These are phyloP conservation scores for Aspergillus sp. DNA, from an alignment of 2,329 filamentous ascomycete genomes.

Conservation along the genomic window DNA sequence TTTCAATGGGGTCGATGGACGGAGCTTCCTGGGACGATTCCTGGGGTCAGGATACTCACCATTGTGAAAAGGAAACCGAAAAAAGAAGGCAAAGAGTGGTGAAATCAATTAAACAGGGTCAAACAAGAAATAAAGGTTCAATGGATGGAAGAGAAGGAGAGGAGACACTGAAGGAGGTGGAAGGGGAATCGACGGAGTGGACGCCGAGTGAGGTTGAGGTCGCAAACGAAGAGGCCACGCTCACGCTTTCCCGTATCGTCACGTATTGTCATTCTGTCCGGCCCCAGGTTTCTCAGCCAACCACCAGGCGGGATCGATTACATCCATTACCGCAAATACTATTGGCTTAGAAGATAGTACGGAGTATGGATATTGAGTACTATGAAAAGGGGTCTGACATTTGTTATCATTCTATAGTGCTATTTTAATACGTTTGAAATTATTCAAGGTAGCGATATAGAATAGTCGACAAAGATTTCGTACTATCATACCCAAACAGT, in stretches of 20 bases:
- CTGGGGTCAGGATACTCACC: slow-evolving; percentile 15
- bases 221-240: slow-evolving; percentile 27
- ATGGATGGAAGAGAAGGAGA: slow-evolving; percentile 10
- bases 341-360: too few relatives aligned
- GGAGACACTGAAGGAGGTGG: slow-evolving; percentile 7
- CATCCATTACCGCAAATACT: too few relatives aligned
- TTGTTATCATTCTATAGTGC: too few relatives aligned
- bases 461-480: too few relatives aligned
- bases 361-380: too few relatives aligned
- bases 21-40: slow-evolving; percentile 6
- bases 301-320: neutral
- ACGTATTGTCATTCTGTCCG: neutral
- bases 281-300: slow-evolving; percentile 8
- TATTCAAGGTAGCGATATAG: too few relatives aligned
- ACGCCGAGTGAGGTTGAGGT: slow-evolving; percentile 14
- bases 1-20: neutral
- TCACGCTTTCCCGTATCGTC: slow-evolving; percentile 21
- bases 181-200: slow-evolving; percentile 2
- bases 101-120: slow-evolving; percentile 17
- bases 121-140: slow-evolving; percentile 9
- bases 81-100: slow-evolving; percentile 17
- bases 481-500: too few relatives aligned
- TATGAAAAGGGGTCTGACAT: too few relatives aligned
- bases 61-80: slow-evolving; percentile 19
- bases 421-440: too few relatives aligned